Base-by-base conservation (phyloP, 306 rosid species). In the Cicer yamashitae region DNA sequence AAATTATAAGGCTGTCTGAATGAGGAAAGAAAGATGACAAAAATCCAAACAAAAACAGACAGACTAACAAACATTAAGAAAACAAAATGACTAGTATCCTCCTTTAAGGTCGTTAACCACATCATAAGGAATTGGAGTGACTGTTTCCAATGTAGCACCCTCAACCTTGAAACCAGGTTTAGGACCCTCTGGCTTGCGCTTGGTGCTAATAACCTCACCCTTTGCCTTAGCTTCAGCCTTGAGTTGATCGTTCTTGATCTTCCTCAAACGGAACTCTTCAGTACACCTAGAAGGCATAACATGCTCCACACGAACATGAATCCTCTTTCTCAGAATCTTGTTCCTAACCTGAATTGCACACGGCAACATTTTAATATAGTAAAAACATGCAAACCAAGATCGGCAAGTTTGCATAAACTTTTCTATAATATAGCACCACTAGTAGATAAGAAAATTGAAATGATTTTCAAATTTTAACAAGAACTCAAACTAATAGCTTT, bases 51-150 rank as follows among this genome's bases (percentile, higher is more conserved):
- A 25, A 63, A 46, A 73, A 10, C 30, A 14, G 0, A 67, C 41
- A 65, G 38, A 34, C 77, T 44, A 67, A 41, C 15, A 69, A 60
- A 15, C 22, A 58, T 6, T 4, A 41, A 0, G 20, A 10, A 45
- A 18, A 66, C 1, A 13, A 46, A 46, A 63, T 1, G 6, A 45
- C 70, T 91, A 94, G 60, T 94, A 94, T 1, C 99, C 99, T 0
- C 99, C 99, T 68, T 94, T 94, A n/a, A 94, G 93, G 58, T 94
- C 99, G 9, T 94, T 94, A 74, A 94, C 99, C 0, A 94, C 99
- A 82, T 94, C 97, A 2, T 94, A 94, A 0, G 99, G 99, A 82
- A 94, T 94, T 43, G 99, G 97, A 13, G 99, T 94, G 3, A 94
- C 99, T 0, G 99, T 94, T 77, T 94, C 99, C 83, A 94, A 44